A percentile compares a stretch with the other conserved stretches of the same genome.
Evolutionary conservation across 192 early-diverging fungal species (phyloP).

Genomic region (Backusella morwellensis): DNA sequence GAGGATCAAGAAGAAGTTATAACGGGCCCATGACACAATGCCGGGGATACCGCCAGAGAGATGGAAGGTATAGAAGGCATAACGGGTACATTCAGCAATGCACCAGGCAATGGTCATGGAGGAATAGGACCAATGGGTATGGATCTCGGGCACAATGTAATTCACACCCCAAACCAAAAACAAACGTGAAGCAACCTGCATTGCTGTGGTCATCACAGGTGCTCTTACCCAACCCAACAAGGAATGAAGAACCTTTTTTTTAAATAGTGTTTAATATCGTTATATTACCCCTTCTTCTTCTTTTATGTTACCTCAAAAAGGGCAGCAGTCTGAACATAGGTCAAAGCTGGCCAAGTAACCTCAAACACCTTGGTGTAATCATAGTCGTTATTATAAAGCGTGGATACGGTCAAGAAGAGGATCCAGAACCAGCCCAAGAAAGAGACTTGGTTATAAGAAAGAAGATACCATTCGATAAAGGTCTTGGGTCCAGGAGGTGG

Average conservation of each 20-base stretch:
- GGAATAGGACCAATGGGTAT: slow-evolving; percentile 62
- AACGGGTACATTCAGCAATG: slow-evolving; percentile 89
- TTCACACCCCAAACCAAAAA: slow-evolving; percentile 82
- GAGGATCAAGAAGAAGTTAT: slow-evolving; percentile 92
- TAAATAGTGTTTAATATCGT: not conserved
- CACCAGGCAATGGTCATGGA: slow-evolving; percentile 91
- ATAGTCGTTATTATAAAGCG: slow-evolving; percentile 52
- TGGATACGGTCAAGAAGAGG: slow-evolving; percentile 52
- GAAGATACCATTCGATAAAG: slow-evolving; percentile 62
- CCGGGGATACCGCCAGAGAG: slow-evolving; percentile 59
- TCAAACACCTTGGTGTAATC: slow-evolving; percentile 62
- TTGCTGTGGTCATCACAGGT: slow-evolving; percentile 71
- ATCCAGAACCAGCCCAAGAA: slow-evolving; percentile 81
- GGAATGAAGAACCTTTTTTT: slow-evolving; percentile 22
- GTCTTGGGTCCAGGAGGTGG: slow-evolving; percentile 4
- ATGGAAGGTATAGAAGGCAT: slow-evolving; percentile 84
- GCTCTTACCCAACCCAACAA: slow-evolving; percentile 77
- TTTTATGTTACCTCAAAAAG: slow-evolving; percentile 66
- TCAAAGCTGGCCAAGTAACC: slow-evolving; percentile 59
- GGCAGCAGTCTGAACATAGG: slow-evolving; percentile 79
- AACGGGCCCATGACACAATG: slow-evolving; percentile 71
- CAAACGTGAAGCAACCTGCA: slow-evolving; percentile 87
- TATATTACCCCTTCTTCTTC: not conserved
- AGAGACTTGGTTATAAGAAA: slow-evolving; percentile 84
- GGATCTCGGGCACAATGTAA: slow-evolving; percentile 68